A percentile compares a stretch with the other conserved stretches of the same genome.
phyloP scores from a whole-genome alignment of 495 filamentous ascomycete genomes.

The Aspergillus carlsbadensis region DNA sequence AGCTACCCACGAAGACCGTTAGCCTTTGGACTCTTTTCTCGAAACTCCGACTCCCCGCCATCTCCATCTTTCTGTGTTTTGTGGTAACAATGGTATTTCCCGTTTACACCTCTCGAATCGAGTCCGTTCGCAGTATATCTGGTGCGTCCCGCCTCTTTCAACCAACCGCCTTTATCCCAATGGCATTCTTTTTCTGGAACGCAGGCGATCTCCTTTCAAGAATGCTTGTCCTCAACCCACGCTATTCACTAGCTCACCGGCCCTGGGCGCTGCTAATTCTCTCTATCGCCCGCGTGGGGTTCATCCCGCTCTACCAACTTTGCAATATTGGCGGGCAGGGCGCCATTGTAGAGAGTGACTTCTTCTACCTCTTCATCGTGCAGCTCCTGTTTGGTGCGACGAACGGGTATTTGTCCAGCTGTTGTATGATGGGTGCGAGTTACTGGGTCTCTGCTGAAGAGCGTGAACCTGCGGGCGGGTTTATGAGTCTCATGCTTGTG shows the following conservation, averaged over 20 bases:
- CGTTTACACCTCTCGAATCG: conserved; percentile 81
- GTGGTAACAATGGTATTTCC: conserved; percentile 89
- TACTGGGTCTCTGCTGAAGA: conserved; percentile 77
- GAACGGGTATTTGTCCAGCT: conserved; percentile 82
- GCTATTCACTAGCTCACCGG: conserved; percentile 56
- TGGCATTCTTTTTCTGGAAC: conserved; percentile 94
- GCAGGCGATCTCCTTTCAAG: conserved; percentile 79
- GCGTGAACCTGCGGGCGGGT: conserved; percentile 84
- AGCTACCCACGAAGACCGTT: conserved; percentile 47
- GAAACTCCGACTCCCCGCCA: conserved; percentile 71
- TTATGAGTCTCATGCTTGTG: conserved; percentile 89
- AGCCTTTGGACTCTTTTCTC: conserved; percentile 63
- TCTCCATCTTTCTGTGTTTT: conserved; percentile 75
- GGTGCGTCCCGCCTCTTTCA: conserved; percentile 61
- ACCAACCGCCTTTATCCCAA: conserved; percentile 77
- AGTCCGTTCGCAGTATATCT: conserved; percentile 57
- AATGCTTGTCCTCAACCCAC: conserved; percentile 63
- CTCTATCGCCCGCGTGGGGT: conserved; percentile 60
- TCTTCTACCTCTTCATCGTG: conserved; percentile 83
- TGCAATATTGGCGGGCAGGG: conserved; percentile 77
- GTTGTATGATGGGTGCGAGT: conserved; percentile 86
- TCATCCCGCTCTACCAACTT: conserved; percentile 83
- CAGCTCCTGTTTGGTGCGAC: conserved; percentile 80
- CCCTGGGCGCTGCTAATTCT: conserved; percentile 64
- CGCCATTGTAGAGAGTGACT: conserved; percentile 72